A percentile compares a stretch with the other conserved stretches of the same genome.
Evolutionary conservation across 2,329 filamentous ascomycete genomes (phyloP).

Genomic region (Neospermospora avenae): DNA sequence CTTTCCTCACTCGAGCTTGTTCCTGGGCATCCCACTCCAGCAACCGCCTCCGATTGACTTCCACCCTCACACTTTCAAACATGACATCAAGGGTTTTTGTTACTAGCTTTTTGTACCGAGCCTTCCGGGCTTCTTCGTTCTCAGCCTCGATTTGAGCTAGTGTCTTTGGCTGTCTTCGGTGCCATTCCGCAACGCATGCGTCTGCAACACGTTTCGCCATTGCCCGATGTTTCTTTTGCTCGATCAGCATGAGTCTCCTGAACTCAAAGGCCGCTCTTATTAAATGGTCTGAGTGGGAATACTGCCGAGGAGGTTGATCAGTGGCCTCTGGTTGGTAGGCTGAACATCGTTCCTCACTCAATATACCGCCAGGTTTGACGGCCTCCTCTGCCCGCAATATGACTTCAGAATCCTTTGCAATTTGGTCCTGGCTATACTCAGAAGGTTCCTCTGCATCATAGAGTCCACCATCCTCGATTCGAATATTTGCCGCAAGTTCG

Average conservation of each 20-base stretch:
- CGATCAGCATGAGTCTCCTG: slow-evolving; percentile 72
- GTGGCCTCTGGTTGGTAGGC: slow-evolving; percentile 69
- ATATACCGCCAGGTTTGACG: slow-evolving; percentile 68
- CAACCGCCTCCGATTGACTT: slow-evolving; percentile 58
- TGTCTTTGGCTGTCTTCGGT: slow-evolving; percentile 68
- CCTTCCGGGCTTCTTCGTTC: slow-evolving; percentile 62
- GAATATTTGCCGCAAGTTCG: slow-evolving; percentile 46
- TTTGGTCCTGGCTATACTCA: slow-evolving; percentile 58
- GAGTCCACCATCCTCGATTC: slow-evolving; percentile 55
- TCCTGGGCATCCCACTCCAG: slow-evolving; percentile 64
- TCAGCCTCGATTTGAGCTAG: slow-evolving; percentile 80
- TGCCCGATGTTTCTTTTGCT: slow-evolving; percentile 74
- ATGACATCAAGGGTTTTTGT: slow-evolving; percentile 49
- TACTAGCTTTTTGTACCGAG: slow-evolving; percentile 69
- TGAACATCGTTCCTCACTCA: slow-evolving; percentile 68
- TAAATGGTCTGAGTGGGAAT: slow-evolving; percentile 84
- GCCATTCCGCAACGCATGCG: slow-evolving; percentile 73
- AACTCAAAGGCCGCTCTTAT: slow-evolving; percentile 77
- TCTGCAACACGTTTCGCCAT: slow-evolving; percentile 76
- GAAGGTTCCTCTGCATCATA: slow-evolving; percentile 54
- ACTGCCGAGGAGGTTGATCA: slow-evolving; percentile 73
- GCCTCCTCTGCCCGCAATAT: slow-evolving; percentile 70
- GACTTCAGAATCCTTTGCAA: slow-evolving; percentile 64
- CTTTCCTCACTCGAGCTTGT: slow-evolving; percentile 62
- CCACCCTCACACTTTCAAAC: slow-evolving; percentile 61